Conservation (phyloP, 2,329 filamentous ascomycete genomes). For the Trichoderma atrobrunneum region DNA sequence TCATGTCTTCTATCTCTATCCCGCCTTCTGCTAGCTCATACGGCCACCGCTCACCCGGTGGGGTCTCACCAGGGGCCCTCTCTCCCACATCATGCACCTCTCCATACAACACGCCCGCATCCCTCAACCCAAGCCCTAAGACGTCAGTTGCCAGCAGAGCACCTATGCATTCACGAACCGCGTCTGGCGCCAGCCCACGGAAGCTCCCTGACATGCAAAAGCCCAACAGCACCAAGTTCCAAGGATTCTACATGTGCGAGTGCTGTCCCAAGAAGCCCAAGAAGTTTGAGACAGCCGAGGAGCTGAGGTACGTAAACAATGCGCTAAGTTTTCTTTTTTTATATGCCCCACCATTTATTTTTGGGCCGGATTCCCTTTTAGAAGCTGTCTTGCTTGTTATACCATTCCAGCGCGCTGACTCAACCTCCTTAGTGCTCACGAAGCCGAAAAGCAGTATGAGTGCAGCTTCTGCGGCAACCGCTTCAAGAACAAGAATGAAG, state of each 20-base stretch:
- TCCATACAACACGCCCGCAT: slow-evolving; percentile 48
- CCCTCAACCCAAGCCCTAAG: slow-evolving; percentile 49
- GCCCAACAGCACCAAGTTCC: slow-evolving; percentile 46
- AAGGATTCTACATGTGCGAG: slow-evolving; percentile 69
- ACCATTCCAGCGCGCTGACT: background rate
- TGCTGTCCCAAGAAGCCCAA: slow-evolving; percentile 97
- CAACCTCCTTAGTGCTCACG: slow-evolving; percentile 64
- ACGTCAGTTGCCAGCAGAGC: slow-evolving; percentile 43
- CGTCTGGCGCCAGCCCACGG: slow-evolving; percentile 50
- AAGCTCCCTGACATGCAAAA: slow-evolving; percentile 52
- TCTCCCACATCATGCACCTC: slow-evolving; percentile 51
- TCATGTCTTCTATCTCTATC: slow-evolving; percentile 46
- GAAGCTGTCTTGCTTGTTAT: background rate
- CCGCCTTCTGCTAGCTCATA: slow-evolving; percentile 43
- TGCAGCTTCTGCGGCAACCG: slow-evolving; percentile 90
- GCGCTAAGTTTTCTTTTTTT: background rate
- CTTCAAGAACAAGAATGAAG: slow-evolving; percentile 99
- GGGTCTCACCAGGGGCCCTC: slow-evolving; percentile 46
- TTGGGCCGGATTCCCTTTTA: background rate
- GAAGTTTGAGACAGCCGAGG: slow-evolving; percentile 82
- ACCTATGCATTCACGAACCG: slow-evolving; percentile 43
- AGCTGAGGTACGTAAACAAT: slow-evolving; percentile 63
- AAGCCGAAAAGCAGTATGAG: slow-evolving; percentile 94
- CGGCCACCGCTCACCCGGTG: slow-evolving; percentile 46
- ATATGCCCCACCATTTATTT: background rate